Evolutionary conservation across 345 rosid genomes (phyloP), one percentile per base, ranked within the genome.

Genomic region (Lepidium africanum): DNA sequence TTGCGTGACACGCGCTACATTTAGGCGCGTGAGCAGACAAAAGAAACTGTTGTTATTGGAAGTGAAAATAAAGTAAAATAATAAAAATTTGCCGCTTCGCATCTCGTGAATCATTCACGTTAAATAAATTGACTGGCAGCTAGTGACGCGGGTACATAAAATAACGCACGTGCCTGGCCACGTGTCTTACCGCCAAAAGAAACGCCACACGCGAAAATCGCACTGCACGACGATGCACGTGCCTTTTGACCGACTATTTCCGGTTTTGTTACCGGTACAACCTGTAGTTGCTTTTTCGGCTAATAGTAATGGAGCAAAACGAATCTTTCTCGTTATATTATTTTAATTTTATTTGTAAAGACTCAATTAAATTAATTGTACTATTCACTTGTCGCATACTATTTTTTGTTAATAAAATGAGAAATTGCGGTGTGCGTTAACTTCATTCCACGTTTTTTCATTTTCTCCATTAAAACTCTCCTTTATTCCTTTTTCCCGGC

Each of bases 181-280:
- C 78, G 75, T 67, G 82, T 73, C 69, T 7, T 0, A 4, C 5
- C 10, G 14, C 5, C 10, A 60, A 36, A 60, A 69, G 32, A 46
- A 42, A 30, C 55, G 67, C 59, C 62, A 52, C 69, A 46, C 60
- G 38, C 46, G 52, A 32, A 32, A 51, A 33, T 42, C 50, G 45
- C 57, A 60, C 38, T 49, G 55, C 30, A 59, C 46, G 54, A 62
- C 39, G 54, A 63, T 46, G 66, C 82, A 71, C 81, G 81, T 83
- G 87, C 46, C 38, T 37, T 36, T 62, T 73, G 56, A 80, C 84
- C 54, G 76, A 9, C 50, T 65, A 70, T 59, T 68, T 36, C 70
- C 58, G 57, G 71, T 68, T 51, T 54, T 41, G n/a, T n/a, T 10
- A 67, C 72, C 25, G 72, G 75, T 38, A 8, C 11, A 52, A 27